phyloP scores from a whole-genome alignment of 2,329 filamentous ascomycete species.

The Pyrenochaeta sp. region DNA sequence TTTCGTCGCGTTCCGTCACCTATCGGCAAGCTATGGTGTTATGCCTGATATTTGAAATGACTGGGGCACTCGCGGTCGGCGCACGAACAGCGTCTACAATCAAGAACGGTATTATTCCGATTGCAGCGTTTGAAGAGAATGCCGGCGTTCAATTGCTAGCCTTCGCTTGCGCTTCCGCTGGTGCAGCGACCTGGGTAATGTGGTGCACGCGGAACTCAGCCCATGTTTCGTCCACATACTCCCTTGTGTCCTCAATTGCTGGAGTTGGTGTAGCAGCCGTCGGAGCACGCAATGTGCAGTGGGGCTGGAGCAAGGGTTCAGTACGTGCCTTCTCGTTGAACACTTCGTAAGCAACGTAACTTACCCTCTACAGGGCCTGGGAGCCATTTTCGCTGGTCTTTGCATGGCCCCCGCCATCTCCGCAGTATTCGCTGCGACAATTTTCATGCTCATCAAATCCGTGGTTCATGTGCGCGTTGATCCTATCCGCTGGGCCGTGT shows the following conservation, averaged over 20 bases:
- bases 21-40: slow-evolving; percentile 68
- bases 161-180: slow-evolving; percentile 67
- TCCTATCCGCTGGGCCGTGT: slow-evolving; percentile 76
- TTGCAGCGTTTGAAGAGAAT: slow-evolving; percentile 54
- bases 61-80: slow-evolving; percentile 54
- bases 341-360: too few species aligned
- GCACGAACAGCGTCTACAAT: slow-evolving; percentile 73
- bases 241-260: slow-evolving; percentile 58
- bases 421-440: slow-evolving; percentile 68
- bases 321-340: too few species aligned
- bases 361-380: slow-evolving; percentile 72
- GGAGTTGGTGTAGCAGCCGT: slow-evolving; percentile 62
- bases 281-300: slow-evolving; percentile 62
- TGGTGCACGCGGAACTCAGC: slow-evolving; percentile 78
- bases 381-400: slow-evolving; percentile 68
- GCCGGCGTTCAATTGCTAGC: slow-evolving; percentile 60
- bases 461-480: slow-evolving; percentile 75
- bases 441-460: slow-evolving; percentile 77
- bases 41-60: slow-evolving; percentile 57
- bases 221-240: slow-evolving; percentile 67
- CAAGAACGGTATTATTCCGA: slow-evolving; percentile 71
- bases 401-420: slow-evolving; percentile 75
- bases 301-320: slow-evolving; percentile 68
- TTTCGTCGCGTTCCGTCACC: slow-evolving; percentile 77
- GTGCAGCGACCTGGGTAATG: slow-evolving; percentile 77